Evolutionary conservation across 257 asterid genomes (phyloP), one percentile per base, ranked within the genome.

Genomic region (Primulina tabacum): DNA sequence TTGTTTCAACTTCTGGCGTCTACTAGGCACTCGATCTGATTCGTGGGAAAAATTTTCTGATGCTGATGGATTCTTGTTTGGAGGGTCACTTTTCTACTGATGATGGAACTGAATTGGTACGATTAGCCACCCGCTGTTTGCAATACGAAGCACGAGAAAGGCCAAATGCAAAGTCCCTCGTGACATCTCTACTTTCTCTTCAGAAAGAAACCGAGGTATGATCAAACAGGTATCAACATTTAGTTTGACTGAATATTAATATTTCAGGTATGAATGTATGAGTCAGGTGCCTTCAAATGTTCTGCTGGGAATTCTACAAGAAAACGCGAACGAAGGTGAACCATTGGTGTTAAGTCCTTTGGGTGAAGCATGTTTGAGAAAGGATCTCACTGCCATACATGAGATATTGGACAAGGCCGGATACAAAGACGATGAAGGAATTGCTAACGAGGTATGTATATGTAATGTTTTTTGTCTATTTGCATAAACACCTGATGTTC

Each of bases 71-170:
- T 85, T 92, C 97, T 62, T 89, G 95, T 75, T 75, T 92, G 81
- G 97, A 92, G 84, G 97, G 97, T 18, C 96, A 89, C 68, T 86
- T 89, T 71, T 89, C 97, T 8, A 89, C 85, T 35, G 93, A 92
- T 60, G 97, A 89, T 69, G 97, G 97, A 60, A 92, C 95, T 8
- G 96, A 87, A 78, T 61, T 92, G 84, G 97, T 92, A 66, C 79
- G 90, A 28, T 74, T 92, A 69, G 96, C 97, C 18, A 83, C 96
- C 8, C 92, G 96, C 16, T 92, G 97, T 75, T 73, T 92, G 78
- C 95, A 92, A 68, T 89, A 92, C 52, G 97, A 92, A 79, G 90
- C 96, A 14, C 92, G 97, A 7, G 97, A 92, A 78, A 89, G 97
- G 87, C 97, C 97, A 32, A 92, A 86, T 33, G 85, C 92, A 0